Base-by-base conservation (phyloP, 2,329 filamentous ascomycete genomes). In the Dactylellina sp. region DNA sequence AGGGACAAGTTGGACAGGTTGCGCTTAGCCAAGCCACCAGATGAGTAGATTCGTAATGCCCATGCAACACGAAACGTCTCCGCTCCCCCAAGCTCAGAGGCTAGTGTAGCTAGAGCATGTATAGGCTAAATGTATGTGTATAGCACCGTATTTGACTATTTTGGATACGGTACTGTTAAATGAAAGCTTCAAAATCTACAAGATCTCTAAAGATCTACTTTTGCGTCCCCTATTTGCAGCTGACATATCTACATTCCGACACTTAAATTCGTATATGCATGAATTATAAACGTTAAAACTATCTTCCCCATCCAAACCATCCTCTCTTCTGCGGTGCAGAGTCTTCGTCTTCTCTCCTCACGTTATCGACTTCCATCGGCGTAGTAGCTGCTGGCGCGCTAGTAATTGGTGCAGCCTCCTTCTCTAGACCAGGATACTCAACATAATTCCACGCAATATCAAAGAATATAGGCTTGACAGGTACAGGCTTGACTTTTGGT, bases 381-480 rank as follows among this genome's bases (percentile, higher is more conserved):
- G 46, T 16, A 7, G 68, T 6, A 18, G 60, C 46, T 20, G 25
- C 20, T 22, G 68, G 68, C 9, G 55, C 60, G 42, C 20, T 25
- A 16, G 56, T 53, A 18, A 65, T 46, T 11, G 47, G 12, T 22
- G 74, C 76, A 4, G 75, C 76, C 62, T 77, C 78, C 71, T 81
- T 77, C 5, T 80, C 79, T 32, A 81, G 77, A 35, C 88, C 89
- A 0, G 93, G 93, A 80, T 99, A 99, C 53, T 92, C 88, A 75
- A 99, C 93, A 80, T 97, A 98, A 80, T 98, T 98, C 91, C 92
- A 99, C 7, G 95, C 95, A 6, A 97, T 90, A 80, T 99, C 95
- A 71, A 98, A 87, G 84, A 98, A 98, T 35, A 98, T 85, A 25
- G 95, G 95, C 84, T 99, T 99, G 59, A 97, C 90, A 0, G 95